Evolutionary conservation across 768 basidiomycete genomes (phyloP), one percentile per base, ranked within the genome.

Genomic region (Auricularia cornea): DNA sequence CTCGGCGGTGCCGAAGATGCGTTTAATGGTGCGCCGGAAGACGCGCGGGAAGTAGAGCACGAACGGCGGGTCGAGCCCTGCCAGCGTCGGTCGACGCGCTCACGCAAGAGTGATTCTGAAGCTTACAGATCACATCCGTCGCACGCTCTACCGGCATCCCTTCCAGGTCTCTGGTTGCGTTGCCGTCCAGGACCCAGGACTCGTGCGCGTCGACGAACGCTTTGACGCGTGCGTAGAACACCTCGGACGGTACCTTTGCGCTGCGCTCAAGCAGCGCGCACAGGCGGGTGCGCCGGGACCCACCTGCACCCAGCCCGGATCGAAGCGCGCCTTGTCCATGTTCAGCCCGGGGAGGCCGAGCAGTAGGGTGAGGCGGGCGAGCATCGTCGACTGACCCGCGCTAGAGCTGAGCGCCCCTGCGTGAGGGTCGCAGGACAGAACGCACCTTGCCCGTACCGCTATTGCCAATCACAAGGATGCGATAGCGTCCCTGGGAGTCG

Each of bases 61-160:
- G 35, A 88, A 73, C 14, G 87, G 88, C 8, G 86, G 86, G 66
- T 88, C 86, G 26, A 89, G 74, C 88, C 88, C 87, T 89, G 61
- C 5, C 48, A 38, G 32, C n/a, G n/a, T n/a, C n/a, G n/a, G n/a
- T 48, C 3, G 12, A 38, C 8, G 3, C 29, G 40, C 26, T 30
- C 59, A n/a, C n/a, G n/a, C n/a, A n/a, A n/a, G n/a, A n/a, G n/a
- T n/a, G n/a, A n/a, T n/a, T n/a, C n/a, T n/a, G n/a, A n/a, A n/a
- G n/a, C 44, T 18, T 23, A 48, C 44, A 57, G 28, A 57, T 31
- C 10, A 57, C 1, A 26, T 57, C 54, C 28, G 54, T 57, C 54
- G 54, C 54, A 16, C 0, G 6, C 8, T 26, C 30, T 4, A 2
- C 3, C 1, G 54, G 16, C 30, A 30, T 6, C 6, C 8, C 8